These are phyloP conservation scores for Candida sonorensis DNA, from an alignment of 805 yeast species.

Conservation along the genomic window DNA sequence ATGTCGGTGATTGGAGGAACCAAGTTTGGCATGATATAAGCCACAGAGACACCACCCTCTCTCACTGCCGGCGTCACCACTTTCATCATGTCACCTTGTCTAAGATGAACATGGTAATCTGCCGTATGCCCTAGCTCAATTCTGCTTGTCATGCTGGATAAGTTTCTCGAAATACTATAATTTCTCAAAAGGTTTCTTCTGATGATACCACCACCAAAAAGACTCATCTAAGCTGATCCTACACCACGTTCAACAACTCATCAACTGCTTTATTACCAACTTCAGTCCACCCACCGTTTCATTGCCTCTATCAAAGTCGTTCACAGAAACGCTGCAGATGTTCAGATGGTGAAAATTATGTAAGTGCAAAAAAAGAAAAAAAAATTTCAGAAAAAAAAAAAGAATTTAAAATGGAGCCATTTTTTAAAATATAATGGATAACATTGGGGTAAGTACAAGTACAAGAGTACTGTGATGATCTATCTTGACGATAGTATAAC, in stretches of 20 bases:
- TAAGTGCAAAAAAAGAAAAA: neutral
- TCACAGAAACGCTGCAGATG: no score
- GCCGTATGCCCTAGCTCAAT: constrained; percentile 66
- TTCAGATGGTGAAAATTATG: no score
- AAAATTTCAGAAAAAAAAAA: no score
- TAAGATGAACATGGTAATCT: constrained; percentile 93
- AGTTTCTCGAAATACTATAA: neutral
- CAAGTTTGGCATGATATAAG: constrained; percentile 94
- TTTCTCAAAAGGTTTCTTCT: no score
- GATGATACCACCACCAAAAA: no score
- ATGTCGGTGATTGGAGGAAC: constrained; percentile 86
- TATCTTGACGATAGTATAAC: no score
- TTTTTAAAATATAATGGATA: neutral
- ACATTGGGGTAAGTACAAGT: no score
- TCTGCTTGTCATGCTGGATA: constrained; percentile 9
- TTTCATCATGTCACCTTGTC: constrained; percentile 92
- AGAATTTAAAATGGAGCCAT: neutral
- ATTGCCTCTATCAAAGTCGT: no score
- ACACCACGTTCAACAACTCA: no score
- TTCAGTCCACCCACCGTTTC: no score
- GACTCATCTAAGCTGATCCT: neutral
- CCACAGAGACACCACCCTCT: constrained; percentile 86
- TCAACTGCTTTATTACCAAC: no score
- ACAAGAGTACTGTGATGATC: no score
- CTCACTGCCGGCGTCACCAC: constrained; percentile 84